These are phyloP conservation scores for Pleurotus eryngii DNA, from an alignment of 768 basidiomycete species.

Conservation along the genomic window DNA sequence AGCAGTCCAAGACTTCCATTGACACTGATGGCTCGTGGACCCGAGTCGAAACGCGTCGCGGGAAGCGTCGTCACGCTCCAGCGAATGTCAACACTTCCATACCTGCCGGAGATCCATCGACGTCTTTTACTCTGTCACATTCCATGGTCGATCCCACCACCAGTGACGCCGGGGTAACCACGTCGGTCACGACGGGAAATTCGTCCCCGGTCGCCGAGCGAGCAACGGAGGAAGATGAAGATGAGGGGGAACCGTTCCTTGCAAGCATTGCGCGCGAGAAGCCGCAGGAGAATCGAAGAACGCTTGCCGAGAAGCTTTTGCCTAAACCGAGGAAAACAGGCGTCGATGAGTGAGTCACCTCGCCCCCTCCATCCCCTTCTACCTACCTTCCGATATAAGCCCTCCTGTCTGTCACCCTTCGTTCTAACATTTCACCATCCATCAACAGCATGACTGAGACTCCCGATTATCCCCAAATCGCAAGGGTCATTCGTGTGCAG, in stretches of 20 bases:
- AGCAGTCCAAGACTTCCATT: slow-evolving; percentile 33
- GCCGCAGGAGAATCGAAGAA: slow-evolving; percentile 26
- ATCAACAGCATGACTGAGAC: slow-evolving; percentile 59
- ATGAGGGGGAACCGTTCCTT: slow-evolving; percentile 22
- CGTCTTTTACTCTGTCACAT: background rate
- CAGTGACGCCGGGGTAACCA: slow-evolving; percentile 51
- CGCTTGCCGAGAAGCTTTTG: slow-evolving; percentile 62
- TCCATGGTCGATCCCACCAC: slow-evolving; percentile 31
- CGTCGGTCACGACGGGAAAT: slow-evolving; percentile 34
- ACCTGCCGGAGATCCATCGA: background rate
- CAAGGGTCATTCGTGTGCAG: slow-evolving; percentile 70
- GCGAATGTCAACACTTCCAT: slow-evolving; percentile 12
- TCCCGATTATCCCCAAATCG: slow-evolving; percentile 48
- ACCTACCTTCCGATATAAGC: background rate
- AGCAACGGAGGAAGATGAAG: slow-evolving; percentile 16
- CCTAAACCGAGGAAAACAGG: slow-evolving; percentile 63
- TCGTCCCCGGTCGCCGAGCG: slow-evolving; percentile 35
- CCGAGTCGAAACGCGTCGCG: slow-evolving; percentile 54
- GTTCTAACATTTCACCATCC: background rate
- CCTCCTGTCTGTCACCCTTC: slow-evolving; percentile 8
- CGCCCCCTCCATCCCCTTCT: slow-evolving; percentile 13
- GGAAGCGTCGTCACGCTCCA: slow-evolving; percentile 13
- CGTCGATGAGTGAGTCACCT: slow-evolving; percentile 61
- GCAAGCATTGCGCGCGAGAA: slow-evolving; percentile 19
- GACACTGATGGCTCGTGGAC: slow-evolving; percentile 71